Evolutionary conservation across 108 stramenopile genomes (phyloP).

Genomic region (Pseudonitzschia multiseries): DNA sequence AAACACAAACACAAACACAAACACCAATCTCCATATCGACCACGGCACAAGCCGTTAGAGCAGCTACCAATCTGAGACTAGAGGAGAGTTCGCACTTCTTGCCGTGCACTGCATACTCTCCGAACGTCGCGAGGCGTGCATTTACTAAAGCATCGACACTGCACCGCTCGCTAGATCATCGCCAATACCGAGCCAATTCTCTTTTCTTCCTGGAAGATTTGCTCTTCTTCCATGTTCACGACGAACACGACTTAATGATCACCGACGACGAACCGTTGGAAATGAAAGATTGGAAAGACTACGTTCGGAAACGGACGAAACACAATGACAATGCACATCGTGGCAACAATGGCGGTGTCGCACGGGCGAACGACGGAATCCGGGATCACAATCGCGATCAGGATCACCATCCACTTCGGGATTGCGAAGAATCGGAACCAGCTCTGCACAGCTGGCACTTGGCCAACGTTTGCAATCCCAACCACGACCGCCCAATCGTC

Average conservation of each 20-base stretch:
- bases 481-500: slow-evolving; percentile 48
- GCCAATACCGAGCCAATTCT: slow-evolving; percentile 48
- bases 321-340: not conserved
- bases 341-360: not conserved
- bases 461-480: slow-evolving; percentile 61
- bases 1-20: too few species aligned
- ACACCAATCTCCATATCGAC: slow-evolving; percentile 3
- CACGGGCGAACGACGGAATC: not conserved
- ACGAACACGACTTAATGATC: slow-evolving; percentile 2
- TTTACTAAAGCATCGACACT: slow-evolving; percentile 59
- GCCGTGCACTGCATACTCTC: slow-evolving; percentile 12
- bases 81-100: slow-evolving; percentile 17
- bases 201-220: slow-evolving; percentile 56
- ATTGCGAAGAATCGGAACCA: slow-evolving; percentile 32
- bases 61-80: slow-evolving; percentile 35
- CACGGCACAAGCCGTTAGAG: slow-evolving; percentile 33
- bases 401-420: slow-evolving; percentile 8
- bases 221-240: slow-evolving; percentile 67
- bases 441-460: slow-evolving; percentile 68
- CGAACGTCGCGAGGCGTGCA: slow-evolving; percentile 32
- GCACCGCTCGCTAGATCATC: slow-evolving; percentile 42
- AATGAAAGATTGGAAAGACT: slow-evolving; percentile 30
- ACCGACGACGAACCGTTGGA: slow-evolving; percentile 17
- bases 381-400: not conserved
- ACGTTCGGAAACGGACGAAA: slow-evolving; percentile 14